Evolutionary conservation across 805 yeast genomes (phyloP).

Genomic region (Candida insectorum): DNA sequence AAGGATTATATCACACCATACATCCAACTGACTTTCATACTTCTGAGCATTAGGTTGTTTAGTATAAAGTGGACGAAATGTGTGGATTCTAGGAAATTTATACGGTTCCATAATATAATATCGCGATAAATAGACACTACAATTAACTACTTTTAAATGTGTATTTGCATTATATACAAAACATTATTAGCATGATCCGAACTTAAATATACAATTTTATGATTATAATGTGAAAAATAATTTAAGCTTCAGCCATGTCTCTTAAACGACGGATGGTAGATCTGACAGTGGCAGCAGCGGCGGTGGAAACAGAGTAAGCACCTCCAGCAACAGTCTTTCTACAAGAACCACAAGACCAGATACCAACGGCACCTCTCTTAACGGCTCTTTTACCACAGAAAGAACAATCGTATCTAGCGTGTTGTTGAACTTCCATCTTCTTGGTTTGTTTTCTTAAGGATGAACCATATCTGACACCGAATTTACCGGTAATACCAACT

Average conservation of each 20-base stretch:
- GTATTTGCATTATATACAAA: conserved; percentile 1
- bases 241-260: conserved; percentile 98
- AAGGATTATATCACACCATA: conserved; percentile 70
- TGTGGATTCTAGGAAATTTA: conserved; percentile 40
- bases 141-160: background rate
- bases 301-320: conserved; percentile 98
- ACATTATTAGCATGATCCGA: conserved; percentile 11
- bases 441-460: conserved; percentile 99
- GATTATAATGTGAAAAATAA: conserved; percentile 9
- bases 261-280: conserved; percentile 99
- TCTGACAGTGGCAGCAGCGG: conserved; percentile 99
- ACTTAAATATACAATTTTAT: conserved; percentile 22
- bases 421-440: conserved; percentile 98
- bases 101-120: conserved; percentile 21
- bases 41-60: conserved; percentile 82
- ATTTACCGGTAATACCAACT: conserved; percentile 99
- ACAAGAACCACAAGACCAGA: conserved; percentile 97
- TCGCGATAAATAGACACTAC: background rate
- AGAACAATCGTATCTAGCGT: conserved; percentile 97
- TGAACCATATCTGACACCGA: conserved; percentile 99
- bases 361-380: conserved; percentile 96
- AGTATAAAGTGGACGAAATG: conserved; percentile 90
- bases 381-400: conserved; percentile 99
- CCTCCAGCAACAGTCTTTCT: conserved; percentile 99
- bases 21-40: conserved; percentile 69